phyloP scores from a whole-genome alignment of 2,329 filamentous ascomycete genomes.

The Monosporascus ibericus region DNA sequence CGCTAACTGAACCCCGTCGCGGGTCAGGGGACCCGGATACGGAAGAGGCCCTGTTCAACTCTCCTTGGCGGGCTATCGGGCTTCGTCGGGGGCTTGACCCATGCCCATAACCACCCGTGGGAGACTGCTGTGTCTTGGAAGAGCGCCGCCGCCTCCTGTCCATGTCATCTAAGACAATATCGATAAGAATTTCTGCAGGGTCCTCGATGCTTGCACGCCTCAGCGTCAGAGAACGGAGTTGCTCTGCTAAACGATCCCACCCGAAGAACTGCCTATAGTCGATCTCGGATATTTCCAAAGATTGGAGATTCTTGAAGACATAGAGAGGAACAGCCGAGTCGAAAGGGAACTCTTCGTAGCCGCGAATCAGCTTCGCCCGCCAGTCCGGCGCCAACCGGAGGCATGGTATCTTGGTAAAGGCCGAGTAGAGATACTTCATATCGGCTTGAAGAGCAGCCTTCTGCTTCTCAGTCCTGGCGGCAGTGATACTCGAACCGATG shows the following conservation, averaged over 20 bases:
- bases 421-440: conserved; percentile 92
- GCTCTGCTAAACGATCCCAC: conserved; percentile 91
- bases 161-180: conserved; percentile 94
- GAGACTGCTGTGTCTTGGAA: conserved; percentile 77
- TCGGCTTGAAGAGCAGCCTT: conserved; percentile 81
- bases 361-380: conserved; percentile 80
- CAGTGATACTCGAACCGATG: conserved; percentile 70
- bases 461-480: conserved; percentile 80
- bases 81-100: conserved; percentile 53
- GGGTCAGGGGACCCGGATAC: conserved; percentile 58
- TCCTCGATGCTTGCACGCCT: conserved; percentile 86
- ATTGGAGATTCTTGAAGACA: conserved; percentile 93
- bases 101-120: conserved; percentile 63
- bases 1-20: conserved; percentile 38
- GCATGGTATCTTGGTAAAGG: conserved; percentile 96
- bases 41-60: conserved; percentile 61
- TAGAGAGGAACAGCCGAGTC: conserved; percentile 95
- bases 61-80: conserved; percentile 57
- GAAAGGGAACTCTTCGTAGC: conserved; percentile 96
- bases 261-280: conserved; percentile 97
- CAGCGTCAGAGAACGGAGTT: conserved; percentile 80
- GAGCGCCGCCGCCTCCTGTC: conserved; percentile 85
- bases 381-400: conserved; percentile 87
- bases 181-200: conserved; percentile 79
- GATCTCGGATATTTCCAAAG: conserved; percentile 88